Evolutionary conservation across 371 early-diverging fungal species (phyloP), one percentile per base, ranked within the genome.

Genomic region (Mortierella sp.): DNA sequence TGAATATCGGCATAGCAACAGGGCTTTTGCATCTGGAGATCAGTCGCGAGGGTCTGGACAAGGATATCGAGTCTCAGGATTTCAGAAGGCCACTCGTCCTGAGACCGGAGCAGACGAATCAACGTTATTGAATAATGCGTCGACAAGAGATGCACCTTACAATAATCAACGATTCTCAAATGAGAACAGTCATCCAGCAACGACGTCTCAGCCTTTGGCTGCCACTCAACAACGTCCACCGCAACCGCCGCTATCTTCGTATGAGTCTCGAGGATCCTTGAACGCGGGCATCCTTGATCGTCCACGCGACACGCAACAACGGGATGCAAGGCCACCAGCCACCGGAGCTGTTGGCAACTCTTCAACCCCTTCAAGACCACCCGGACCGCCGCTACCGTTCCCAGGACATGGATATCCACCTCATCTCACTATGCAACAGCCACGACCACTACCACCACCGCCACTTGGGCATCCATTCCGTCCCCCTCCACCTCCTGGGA

Each of bases 51-150:
- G 49, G 43, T 58, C 58, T 30, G 60, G 58, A 30, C 57, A 63
- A n/a, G 69, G 69, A 19, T 73, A 73, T 26, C 70, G 66, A 12
- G 62, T 76, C 17, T 76, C 70, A 46, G 78, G 78, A 24, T 76
- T 76, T 28, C 70, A 69, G 8, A 69, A 57, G 42, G 78, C 78
- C 1, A 42, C 65, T 11, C 65, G 66, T 47, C 66, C 70, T 15
- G 78, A 76, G 32, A 65, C 78, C 14, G 78, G 78, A 4, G 70
- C 66, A 1, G 6, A 37, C 6, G 58, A 48, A 2, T 27, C 58
- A 67, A 6, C 64, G 31, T 11, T 69, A 69, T n/a, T 70, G 61
- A 12, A 51, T 54, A 4, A 72, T 55, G 6, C 75, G 63, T 15
- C 67, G 30, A 7, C 71, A 44, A 27, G 46, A 47, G 28, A 62